Percentiles rank a stretch among this genome's conserved stretches.
These are phyloP conservation scores for Rhizophora apiculata DNA, from an alignment of 345 rosid species.

Conservation along the genomic window DNA sequence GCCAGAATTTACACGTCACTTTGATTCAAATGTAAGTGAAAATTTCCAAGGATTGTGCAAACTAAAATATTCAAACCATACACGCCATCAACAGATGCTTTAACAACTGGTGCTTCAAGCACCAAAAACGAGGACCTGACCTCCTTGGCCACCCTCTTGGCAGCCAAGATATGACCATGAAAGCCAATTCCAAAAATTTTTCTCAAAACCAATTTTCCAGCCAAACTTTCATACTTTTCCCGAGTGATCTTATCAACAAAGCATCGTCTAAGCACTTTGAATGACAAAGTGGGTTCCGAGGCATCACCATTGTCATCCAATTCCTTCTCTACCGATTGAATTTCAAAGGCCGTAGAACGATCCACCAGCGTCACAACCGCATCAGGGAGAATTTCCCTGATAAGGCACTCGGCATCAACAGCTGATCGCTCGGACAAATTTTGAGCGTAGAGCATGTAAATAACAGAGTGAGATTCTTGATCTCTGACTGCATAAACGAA, in stretches of 20 bases:
- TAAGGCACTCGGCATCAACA: constrained; percentile 64
- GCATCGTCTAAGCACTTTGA: constrained; percentile 65
- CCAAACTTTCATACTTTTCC: constrained; percentile 71
- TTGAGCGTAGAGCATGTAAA: constrained; percentile 73
- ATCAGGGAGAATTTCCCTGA: constrained; percentile 61
- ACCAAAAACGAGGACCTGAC: constrained; percentile 70
- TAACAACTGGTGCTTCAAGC: constrained; percentile 62
- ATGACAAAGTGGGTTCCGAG: constrained; percentile 66
- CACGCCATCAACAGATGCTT: constrained; percentile 22
- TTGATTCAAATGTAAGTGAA: too few relatives aligned
- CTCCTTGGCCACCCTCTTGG: constrained; percentile 67
- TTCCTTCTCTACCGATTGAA: constrained; percentile 42
- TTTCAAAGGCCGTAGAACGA: constrained; percentile 38
- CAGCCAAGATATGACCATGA: constrained; percentile 71
- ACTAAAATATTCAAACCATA: too few relatives aligned
- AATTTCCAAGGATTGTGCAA: too few relatives aligned
- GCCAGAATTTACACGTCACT: too few relatives aligned
- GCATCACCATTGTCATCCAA: constrained; percentile 29
- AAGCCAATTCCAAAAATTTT: constrained; percentile 79
- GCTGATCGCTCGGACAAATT: constrained; percentile 82
- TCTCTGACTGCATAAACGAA: constrained; percentile 67
- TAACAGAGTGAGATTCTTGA: constrained; percentile 58
- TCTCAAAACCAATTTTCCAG: constrained; percentile 68
- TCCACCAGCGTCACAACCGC: constrained; percentile 73
- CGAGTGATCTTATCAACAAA: constrained; percentile 62